Percentiles rank a stretch among this genome's conserved stretches.
Evolutionary conservation across 192 early-diverging fungal genomes (phyloP).

Genomic region (Gigaspora rosea): DNA sequence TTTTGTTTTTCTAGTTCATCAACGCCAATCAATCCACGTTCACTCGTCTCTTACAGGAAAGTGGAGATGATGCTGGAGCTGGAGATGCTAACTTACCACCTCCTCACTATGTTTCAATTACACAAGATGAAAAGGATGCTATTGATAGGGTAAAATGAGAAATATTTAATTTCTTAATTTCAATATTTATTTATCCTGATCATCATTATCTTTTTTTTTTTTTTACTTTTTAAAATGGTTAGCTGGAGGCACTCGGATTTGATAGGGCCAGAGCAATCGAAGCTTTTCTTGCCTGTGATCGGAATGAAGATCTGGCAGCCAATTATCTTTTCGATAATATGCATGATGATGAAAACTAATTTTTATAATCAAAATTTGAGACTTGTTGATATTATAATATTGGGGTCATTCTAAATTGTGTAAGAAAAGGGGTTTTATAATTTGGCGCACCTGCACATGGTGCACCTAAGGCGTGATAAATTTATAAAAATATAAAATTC

Average conservation of each 20-base stretch:
- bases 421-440: too few relatives aligned
- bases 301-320: slow-evolving; percentile 95
- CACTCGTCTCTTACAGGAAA: slow-evolving; percentile 69
- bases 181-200: slow-evolving; percentile 3
- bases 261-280: slow-evolving; percentile 79
- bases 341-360: slow-evolving; percentile 48
- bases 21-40: slow-evolving; percentile 78
- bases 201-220: slow-evolving; percentile 7
- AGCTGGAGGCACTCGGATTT: slow-evolving; percentile 87
- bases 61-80: slow-evolving; percentile 49
- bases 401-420: too few relatives aligned
- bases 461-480: too few relatives aligned
- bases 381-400: too few relatives aligned
- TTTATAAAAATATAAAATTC: too few relatives aligned
- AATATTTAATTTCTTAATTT: background rate
- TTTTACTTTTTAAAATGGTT: slow-evolving; percentile 19
- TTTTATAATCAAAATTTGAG: background rate
- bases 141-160: slow-evolving; percentile 71
- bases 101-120: slow-evolving; percentile 75
- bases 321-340: slow-evolving; percentile 92
- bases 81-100: slow-evolving; percentile 44
- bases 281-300: slow-evolving; percentile 96
- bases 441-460: too few relatives aligned
- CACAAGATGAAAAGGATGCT: slow-evolving; percentile 86
- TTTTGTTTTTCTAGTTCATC: slow-evolving; percentile 51